Evolutionary conservation across 1,284 basidiomycete genomes (phyloP), one percentile per base, ranked within the genome.

Genomic region (Irpex lacteus): DNA sequence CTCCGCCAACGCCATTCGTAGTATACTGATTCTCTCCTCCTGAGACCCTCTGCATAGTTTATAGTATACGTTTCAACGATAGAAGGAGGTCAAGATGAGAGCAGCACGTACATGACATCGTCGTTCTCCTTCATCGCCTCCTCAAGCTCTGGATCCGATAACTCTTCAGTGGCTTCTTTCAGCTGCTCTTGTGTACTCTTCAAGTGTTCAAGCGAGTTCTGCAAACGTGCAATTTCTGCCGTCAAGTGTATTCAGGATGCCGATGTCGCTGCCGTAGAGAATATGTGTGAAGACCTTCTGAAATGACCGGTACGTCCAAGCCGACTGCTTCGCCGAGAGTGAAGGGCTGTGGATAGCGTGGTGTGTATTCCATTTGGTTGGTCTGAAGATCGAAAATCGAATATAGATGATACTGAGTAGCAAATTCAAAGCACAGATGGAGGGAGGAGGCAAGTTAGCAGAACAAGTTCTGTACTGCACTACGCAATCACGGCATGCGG

Each of bases 11-110:
- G 87, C 90, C 69, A 87, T 76, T 69, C 81, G 83, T 59, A 92
- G 79, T 52, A 92, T 90, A 36, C 76, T 75, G 66, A 92, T 84
- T 5, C 90, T 80, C 72, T 92, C 90, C 70, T 86, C 82, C 73
- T 92, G 90, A 5, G 89, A 89, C 4, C 82, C 87, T 68, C 90
- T 92, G n/a, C n/a, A n/a, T n/a, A n/a, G n/a, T n/a, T n/a, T n/a
- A n/a, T n/a, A n/a, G n/a, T n/a, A n/a, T n/a, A n/a, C n/a, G n/a
- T n/a, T n/a, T 18, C 34, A 36, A 15, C 11, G 9, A 47, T 36
- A 8, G 6, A n/a, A 54, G 60, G 13, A 50, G 18, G 6, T 15
- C 7, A n/a, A 59, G 32, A 34, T 34, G 18, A 59, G 13, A 38
- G 15, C n/a, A 32, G 4, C 5, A 77, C 82, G 59, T 60, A 85